These are phyloP conservation scores for Fusarium marasasianum DNA, from an alignment of 2,329 filamentous ascomycete genomes.

Conservation along the genomic window DNA sequence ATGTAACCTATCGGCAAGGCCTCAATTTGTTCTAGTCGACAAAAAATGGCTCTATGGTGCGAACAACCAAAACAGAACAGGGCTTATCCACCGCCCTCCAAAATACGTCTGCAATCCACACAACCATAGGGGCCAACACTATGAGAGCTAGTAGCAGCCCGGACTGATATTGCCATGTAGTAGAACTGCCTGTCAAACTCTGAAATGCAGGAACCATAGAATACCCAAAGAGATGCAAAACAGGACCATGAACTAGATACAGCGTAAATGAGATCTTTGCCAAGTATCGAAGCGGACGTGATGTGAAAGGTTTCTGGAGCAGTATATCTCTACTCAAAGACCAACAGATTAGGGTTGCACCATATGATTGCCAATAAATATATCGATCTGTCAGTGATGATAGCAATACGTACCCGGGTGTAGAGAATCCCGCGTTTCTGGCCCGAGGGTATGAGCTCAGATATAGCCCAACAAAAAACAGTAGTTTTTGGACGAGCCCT, in stretches of 20 bases:
- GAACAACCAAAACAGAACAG: neutral
- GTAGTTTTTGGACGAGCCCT: too few relatives aligned
- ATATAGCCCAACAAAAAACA: neutral
- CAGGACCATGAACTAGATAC: neutral
- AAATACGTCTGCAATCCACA: neutral
- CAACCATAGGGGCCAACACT: neutral
- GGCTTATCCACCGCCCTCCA: neutral
- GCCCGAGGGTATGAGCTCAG: neutral
- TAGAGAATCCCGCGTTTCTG: neutral
- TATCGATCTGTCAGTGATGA: neutral
- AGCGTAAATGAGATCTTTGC: neutral
- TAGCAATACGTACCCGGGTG: neutral
- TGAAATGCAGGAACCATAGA: neutral
- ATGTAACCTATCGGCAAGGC: fast-evolving
- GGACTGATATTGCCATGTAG: neutral
- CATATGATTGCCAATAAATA: neutral
- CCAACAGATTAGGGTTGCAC: neutral
- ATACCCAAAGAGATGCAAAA: neutral
- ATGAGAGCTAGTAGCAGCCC: neutral
- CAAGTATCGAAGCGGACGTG: neutral
- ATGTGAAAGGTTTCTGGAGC: neutral
- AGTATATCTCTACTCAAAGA: neutral
- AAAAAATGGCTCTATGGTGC: neutral
- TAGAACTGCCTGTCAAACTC: neutral
- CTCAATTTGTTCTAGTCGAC: neutral